A percentile compares a stretch with the other conserved stretches of the same genome.
Conservation (phyloP, 208 protist genomes). For the Trypanosoma mega region DNA sequence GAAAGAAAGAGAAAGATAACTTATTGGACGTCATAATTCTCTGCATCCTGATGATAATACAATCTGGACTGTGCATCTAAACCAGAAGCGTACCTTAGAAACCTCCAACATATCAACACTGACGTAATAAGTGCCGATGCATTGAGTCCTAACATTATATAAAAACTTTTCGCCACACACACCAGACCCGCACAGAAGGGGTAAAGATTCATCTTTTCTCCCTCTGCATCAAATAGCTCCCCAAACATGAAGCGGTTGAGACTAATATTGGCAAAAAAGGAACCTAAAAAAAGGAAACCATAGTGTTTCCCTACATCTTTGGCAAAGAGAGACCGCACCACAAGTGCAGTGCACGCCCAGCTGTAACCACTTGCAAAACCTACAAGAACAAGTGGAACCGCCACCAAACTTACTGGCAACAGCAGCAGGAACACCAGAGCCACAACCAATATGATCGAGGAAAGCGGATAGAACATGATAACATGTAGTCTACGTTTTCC, state of each 20-base stretch:
- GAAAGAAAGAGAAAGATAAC: conserved; percentile 16
- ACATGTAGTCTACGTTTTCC: conserved; percentile 32
- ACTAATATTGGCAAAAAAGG: conserved; percentile 56
- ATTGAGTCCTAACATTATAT: conserved; percentile 68
- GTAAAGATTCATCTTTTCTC: conserved; percentile 20
- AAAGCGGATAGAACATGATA: conserved; percentile 37
- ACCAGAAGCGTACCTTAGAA: conserved; percentile 29
- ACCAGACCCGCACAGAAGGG: conserved; percentile 40
- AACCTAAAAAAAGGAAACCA: conserved; percentile 56
- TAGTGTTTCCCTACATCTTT: conserved; percentile 75
- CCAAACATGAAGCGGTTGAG: conserved; percentile 82
- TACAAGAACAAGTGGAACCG: conserved; percentile 51
- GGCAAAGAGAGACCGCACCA: conserved; percentile 43
- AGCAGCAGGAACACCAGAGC: conserved; percentile 39
- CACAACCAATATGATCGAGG: conserved; percentile 35
- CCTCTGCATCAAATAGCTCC: conserved; percentile 53
- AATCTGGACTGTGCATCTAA: not conserved
- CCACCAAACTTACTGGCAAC: conserved; percentile 32
- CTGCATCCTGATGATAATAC: not conserved
- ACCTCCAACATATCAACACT: conserved; percentile 45
- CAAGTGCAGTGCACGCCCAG: conserved; percentile 47
- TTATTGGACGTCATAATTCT: not conserved
- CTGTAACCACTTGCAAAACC: conserved; percentile 53
- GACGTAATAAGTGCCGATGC: conserved; percentile 29
- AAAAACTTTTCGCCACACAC: conserved; percentile 59